Conservation (phyloP, 1,284 basidiomycete genomes). For the Laetiporus sulphureus region DNA sequence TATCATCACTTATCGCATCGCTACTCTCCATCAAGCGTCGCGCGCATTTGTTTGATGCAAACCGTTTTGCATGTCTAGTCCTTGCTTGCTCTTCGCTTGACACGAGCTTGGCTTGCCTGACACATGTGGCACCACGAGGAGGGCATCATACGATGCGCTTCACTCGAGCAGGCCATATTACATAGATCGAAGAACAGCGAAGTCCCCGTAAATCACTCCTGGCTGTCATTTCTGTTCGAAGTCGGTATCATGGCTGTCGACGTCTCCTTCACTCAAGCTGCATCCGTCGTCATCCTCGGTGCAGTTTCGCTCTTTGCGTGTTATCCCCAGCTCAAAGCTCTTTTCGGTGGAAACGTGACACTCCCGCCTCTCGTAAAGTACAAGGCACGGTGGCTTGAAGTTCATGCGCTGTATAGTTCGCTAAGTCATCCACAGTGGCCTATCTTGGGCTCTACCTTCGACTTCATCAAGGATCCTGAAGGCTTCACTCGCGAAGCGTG, state of each 20-base stretch:
- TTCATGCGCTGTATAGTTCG: neutral
- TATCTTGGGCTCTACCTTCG: constrained; percentile 1
- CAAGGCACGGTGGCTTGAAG: neutral
- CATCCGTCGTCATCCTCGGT: neutral
- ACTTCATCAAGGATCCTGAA: neutral
- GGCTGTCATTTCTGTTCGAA: too few species aligned
- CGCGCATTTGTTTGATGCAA: too few species aligned
- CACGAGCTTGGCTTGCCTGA: too few species aligned
- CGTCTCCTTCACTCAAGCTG: neutral
- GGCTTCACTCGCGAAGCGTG: neutral
- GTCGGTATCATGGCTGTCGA: neutral
- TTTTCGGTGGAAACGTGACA: neutral
- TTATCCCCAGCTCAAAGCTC: neutral
- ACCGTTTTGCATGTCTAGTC: too few species aligned
- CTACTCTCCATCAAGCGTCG: too few species aligned
- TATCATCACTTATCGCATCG: too few species aligned
- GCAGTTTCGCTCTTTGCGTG: neutral
- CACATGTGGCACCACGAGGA: too few species aligned
- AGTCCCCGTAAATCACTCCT: too few species aligned
- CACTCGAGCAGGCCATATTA: too few species aligned
- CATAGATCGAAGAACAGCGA: too few species aligned
- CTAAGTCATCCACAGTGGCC: neutral
- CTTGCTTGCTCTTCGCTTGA: too few species aligned
- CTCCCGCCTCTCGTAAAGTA: constrained; percentile 1
- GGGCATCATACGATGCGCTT: too few species aligned